These are phyloP conservation scores for Boletus rubescentipes DNA, from an alignment of 768 basidiomycete genomes.

Conservation along the genomic window DNA sequence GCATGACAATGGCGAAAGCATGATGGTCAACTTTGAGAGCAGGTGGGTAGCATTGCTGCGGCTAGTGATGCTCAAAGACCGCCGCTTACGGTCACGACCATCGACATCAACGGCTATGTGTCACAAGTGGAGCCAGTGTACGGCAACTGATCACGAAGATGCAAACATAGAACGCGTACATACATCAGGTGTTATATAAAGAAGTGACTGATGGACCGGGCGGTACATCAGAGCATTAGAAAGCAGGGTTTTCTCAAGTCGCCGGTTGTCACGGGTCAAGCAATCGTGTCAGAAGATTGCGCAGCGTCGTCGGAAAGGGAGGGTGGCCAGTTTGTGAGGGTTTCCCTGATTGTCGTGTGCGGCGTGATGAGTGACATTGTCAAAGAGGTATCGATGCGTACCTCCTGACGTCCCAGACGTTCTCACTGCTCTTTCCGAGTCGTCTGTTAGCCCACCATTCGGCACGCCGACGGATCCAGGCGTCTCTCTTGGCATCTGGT, in stretches of 20 bases:
- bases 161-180: not conserved
- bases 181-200: not conserved
- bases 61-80: too few species aligned
- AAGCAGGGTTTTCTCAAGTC: not conserved
- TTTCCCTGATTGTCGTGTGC: conserved; percentile 16
- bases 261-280: conserved; percentile 5
- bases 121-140: not conserved
- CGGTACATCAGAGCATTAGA: not conserved
- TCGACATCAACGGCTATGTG: not conserved
- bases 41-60: too few species aligned
- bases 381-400: conserved; percentile 40
- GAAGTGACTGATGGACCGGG: not conserved
- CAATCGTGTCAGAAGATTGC: conserved; percentile 24
- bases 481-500: conserved; percentile 72
- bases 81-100: not conserved
- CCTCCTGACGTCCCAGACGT: conserved; percentile 90
- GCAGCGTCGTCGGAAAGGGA: conserved; percentile 19
- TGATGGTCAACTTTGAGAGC: not conserved
- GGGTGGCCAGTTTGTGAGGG: conserved; percentile 30
- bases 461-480: conserved; percentile 84
- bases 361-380: not conserved
- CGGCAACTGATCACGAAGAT: too few species aligned
- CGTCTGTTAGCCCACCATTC: conserved; percentile 93
- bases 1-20: conserved; percentile 8
- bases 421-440: conserved; percentile 82